Evolutionary conservation across 192 early-diverging fungal species (phyloP).

Genomic region (Podila verticillata): DNA sequence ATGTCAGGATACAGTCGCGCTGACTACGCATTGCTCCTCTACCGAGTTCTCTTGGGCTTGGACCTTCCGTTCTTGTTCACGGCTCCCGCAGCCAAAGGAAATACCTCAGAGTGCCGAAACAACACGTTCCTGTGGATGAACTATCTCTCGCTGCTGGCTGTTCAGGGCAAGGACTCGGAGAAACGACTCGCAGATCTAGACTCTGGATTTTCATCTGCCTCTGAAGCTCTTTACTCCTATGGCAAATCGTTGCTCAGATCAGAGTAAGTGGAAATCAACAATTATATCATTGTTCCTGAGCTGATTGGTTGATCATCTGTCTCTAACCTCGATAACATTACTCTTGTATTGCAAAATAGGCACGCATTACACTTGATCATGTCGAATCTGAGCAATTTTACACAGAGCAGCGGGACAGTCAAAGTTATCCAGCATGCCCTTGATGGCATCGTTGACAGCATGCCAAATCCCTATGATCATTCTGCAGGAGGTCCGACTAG

Average conservation of each 20-base stretch:
- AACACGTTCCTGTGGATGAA: constrained; percentile 47
- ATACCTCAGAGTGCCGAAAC: constrained; percentile 5
- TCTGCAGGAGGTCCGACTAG: not conserved
- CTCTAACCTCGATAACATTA: not conserved
- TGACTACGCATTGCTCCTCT: constrained; percentile 19
- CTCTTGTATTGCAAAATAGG: constrained; percentile 1
- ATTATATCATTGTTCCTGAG: not conserved
- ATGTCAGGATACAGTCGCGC: not conserved
- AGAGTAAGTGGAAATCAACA: constrained; percentile 12
- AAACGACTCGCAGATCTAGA: constrained; percentile 8
- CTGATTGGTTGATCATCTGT: not conserved
- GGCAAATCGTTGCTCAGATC: constrained; percentile 2
- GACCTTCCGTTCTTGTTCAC: constrained; percentile 6
- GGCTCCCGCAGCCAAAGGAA: constrained; percentile 4
- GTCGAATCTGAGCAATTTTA: constrained; percentile 9
- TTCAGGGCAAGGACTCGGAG: not conserved
- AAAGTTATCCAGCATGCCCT: constrained; percentile 3
- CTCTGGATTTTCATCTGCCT: constrained; percentile 2
- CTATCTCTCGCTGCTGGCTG: constrained; percentile 31
- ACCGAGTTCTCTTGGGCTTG: constrained; percentile 22
- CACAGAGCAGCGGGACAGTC: not conserved
- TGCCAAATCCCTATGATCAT: constrained; percentile 28
- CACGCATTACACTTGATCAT: constrained; percentile 19
- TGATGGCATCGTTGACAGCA: not conserved
- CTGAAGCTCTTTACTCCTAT: not conserved